Evolutionary conservation across 2,329 filamentous ascomycete genomes (phyloP).

Genomic region (Massarina eburnea): DNA sequence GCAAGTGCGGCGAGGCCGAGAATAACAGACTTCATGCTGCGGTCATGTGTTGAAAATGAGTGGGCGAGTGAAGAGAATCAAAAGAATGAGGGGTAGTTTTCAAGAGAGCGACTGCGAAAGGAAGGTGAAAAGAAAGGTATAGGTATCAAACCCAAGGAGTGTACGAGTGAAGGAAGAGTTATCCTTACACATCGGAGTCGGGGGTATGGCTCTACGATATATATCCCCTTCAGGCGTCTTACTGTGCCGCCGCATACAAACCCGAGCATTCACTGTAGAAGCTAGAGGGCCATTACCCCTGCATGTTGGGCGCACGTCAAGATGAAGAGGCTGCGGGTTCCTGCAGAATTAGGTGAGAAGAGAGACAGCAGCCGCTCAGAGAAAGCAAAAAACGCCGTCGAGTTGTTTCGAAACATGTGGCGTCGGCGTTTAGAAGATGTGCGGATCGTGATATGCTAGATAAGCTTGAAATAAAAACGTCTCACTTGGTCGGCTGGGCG

Average conservation of each 20-base stretch:
- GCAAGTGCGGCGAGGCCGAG: constrained; percentile 21
- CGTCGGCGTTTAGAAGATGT: constrained; percentile 5
- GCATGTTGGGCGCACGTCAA: constrained; percentile 6
- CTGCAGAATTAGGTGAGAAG: constrained; percentile 9
- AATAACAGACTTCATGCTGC: constrained; percentile 17
- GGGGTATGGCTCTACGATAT: neutral
- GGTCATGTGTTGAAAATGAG: neutral
- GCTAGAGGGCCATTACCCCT: constrained; percentile 5
- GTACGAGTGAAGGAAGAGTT: constrained; percentile 4
- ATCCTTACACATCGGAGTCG: neutral
- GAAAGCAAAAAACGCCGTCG: constrained; percentile 1
- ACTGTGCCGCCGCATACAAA: constrained; percentile 4
- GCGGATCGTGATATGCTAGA: constrained; percentile 8
- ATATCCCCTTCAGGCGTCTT: constrained; percentile 1
- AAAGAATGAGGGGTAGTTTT: neutral
- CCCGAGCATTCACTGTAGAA: neutral
- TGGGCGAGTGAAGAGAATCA: neutral
- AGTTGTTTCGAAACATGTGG: constrained; percentile 19
- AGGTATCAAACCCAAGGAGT: constrained; percentile 18
- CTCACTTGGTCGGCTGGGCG: neutral
- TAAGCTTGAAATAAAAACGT: constrained; percentile 4
- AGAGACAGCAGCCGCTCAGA: constrained; percentile 2
- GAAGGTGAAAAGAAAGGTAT: constrained; percentile 10
- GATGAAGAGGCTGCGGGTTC: constrained; percentile 9
- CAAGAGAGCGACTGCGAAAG: constrained; percentile 10